These are phyloP conservation scores for Smallanthus sonchifolius DNA, from an alignment of 129 eudicot species.

Conservation along the genomic window DNA sequence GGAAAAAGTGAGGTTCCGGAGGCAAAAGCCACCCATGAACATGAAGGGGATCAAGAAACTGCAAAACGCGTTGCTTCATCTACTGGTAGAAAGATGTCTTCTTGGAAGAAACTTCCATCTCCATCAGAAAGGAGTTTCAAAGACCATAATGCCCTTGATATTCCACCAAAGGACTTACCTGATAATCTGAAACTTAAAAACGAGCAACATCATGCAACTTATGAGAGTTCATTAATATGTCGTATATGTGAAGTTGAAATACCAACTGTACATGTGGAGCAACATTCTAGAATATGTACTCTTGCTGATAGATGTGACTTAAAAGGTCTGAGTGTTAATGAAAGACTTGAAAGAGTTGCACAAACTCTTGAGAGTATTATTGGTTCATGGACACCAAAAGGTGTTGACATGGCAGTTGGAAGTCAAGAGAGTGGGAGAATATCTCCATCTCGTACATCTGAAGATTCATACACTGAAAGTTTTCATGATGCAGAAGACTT, in stretches of 20 bases:
- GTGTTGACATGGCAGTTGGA: slow-evolving; percentile 39
- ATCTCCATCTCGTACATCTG: slow-evolving; percentile 44
- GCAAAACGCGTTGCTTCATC: slow-evolving; percentile 52
- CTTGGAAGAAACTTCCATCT: slow-evolving; percentile 85
- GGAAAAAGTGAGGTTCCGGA: slow-evolving; percentile 31
- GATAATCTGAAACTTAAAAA: slow-evolving; percentile 39
- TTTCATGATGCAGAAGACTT: slow-evolving; percentile 50
- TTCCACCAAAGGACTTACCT: slow-evolving; percentile 40
- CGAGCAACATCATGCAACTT: slow-evolving; percentile 47
- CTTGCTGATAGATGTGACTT: slow-evolving; percentile 96
- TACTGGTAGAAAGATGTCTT: slow-evolving; percentile 65
- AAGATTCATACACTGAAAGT: slow-evolving; percentile 49
- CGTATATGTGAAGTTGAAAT: slow-evolving; percentile 99
- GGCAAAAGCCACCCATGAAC: slow-evolving; percentile 24
- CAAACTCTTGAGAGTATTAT: slow-evolving; percentile 82
- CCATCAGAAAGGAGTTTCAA: slow-evolving; percentile 48
- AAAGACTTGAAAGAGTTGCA: slow-evolving; percentile 83
- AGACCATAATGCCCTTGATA: slow-evolving; percentile 43
- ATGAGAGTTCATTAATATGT: slow-evolving; percentile 77
- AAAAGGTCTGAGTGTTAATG: slow-evolving; percentile 84
- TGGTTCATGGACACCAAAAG: slow-evolving; percentile 75
- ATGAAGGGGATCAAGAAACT: slow-evolving; percentile 30
- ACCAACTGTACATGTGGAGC: slow-evolving; percentile 83
- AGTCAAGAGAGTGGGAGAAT: slow-evolving; percentile 53
- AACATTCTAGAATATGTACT: slow-evolving; percentile 94